Evolutionary conservation across 2,329 filamentous ascomycete genomes (phyloP), one percentile per base, ranked within the genome.

Genomic region (Stagonosporopsis vannaccii): DNA sequence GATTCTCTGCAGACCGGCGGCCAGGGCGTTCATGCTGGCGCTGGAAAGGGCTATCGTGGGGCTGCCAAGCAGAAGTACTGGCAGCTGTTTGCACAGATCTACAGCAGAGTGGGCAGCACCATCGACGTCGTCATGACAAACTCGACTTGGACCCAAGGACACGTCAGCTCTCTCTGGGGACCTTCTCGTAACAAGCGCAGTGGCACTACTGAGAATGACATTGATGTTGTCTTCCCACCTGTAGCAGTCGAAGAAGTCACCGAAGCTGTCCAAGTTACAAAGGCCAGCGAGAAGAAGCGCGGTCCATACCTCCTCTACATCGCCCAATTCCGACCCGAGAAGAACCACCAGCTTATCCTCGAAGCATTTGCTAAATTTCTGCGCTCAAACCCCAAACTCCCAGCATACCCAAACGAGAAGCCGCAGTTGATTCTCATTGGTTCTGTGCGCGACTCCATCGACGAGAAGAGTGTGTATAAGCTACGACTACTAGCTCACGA

Each of bases 121-220:
- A 86, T 97, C 40, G 93, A 99, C 71, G 86, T 97, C 0, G 94
- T 98, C 64, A 97, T 98, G 91, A 97, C 95, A 56, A 99, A 99
- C 77, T 97, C 92, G 5, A 91, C 85, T 56, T 99, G 95, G 95
- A 99, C 95, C 0, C 90, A 95, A 63, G 54, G 65, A 11, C 73
- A 98, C 71, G 89, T 98, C 63, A 84, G 87, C 60, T 83, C 85
- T 7, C 82, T 98, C 7, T 98, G 94, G 94, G 88, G 87, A 0
- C 68, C 64, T 6, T 73, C 73, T 32, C 75, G 75, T n/a, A 69
- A 65, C 40, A 68, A 65, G 47, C 71, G 83, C 81, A 72, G 73
- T 65, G 50, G 49, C 80, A 79, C 68, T 81, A 82, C 66, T 77
- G 71, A 80, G 30, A 76, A 82, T 42, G 82, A 85, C 39, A 90